These are phyloP conservation scores for Hemisphaericaspora xylofermentans DNA, from an alignment of 1,139 yeast species.

Conservation along the genomic window DNA sequence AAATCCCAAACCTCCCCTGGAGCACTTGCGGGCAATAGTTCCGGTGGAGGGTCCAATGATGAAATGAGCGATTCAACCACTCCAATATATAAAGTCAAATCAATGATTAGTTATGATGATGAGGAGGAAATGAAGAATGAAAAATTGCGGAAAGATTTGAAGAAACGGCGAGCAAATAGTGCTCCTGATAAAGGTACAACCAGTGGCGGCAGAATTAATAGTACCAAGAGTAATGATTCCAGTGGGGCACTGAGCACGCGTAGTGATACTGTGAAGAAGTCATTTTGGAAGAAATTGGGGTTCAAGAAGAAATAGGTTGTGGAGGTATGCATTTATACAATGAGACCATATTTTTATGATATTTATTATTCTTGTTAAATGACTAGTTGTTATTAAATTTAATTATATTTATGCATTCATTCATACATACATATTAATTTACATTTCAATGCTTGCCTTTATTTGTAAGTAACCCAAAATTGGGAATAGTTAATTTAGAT, in stretches of 20 bases:
- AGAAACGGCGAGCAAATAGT: slow-evolving; percentile 11
- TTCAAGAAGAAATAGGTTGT: slow-evolving; percentile 19
- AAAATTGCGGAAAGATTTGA: slow-evolving; percentile 16
- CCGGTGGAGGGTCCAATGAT: slow-evolving; percentile 4
- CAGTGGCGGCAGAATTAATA: slow-evolving; percentile 7
- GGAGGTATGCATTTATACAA: background rate
- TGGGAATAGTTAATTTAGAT: too few species aligned
- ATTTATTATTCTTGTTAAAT: too few species aligned
- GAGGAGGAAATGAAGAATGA: slow-evolving; percentile 28
- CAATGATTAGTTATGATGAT: slow-evolving; percentile 35
- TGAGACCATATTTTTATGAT: too few species aligned
- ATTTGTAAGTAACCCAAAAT: too few species aligned
- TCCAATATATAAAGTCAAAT: slow-evolving; percentile 42
- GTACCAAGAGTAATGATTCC: slow-evolving; percentile 7
- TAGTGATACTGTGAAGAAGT: slow-evolving; percentile 19
- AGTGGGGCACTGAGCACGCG: slow-evolving; percentile 1
- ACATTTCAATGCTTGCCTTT: too few species aligned
- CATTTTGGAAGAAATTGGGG: slow-evolving; percentile 34
- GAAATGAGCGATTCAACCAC: slow-evolving; percentile 8
- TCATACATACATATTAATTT: too few species aligned
- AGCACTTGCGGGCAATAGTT: background rate
- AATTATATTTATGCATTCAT: too few species aligned
- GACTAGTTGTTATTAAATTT: too few species aligned
- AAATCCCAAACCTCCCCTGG: slow-evolving; percentile 20
- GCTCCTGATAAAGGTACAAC: slow-evolving; percentile 9